phyloP scores from a whole-genome alignment of 2,329 filamentous ascomycete species.

The Penicillium sp. region DNA sequence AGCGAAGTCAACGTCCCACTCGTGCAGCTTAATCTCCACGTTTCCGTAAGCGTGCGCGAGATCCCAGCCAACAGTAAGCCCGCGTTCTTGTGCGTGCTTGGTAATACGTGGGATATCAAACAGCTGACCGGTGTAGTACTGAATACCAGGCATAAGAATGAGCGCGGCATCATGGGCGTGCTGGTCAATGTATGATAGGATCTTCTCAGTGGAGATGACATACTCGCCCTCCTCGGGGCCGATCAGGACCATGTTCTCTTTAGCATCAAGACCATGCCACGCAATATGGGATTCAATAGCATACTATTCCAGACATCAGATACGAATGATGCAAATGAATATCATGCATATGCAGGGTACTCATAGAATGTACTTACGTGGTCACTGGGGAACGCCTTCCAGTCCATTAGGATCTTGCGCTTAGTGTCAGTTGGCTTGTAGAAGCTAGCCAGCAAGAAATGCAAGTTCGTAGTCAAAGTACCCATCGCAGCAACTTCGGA shows the following conservation, averaged over 20 bases:
- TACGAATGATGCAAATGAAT: neutral
- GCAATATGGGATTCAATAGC: slow-evolving; percentile 76
- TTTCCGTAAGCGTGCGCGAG: slow-evolving; percentile 83
- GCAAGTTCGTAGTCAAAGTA: slow-evolving; percentile 76
- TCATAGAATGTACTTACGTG: slow-evolving; percentile 52
- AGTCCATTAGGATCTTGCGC: slow-evolving; percentile 79
- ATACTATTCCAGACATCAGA: slow-evolving; percentile 53
- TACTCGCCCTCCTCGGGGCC: slow-evolving; percentile 57
- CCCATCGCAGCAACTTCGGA: slow-evolving; percentile 83
- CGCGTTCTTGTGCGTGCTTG: slow-evolving; percentile 65
- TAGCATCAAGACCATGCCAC: slow-evolving; percentile 65
- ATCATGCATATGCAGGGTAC: neutral
- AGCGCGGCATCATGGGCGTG: slow-evolving; percentile 71
- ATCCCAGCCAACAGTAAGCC: slow-evolving; percentile 78
- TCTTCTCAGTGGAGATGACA: slow-evolving; percentile 66
- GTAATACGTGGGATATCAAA: slow-evolving; percentile 81
- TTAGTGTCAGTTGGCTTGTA: slow-evolving; percentile 64
- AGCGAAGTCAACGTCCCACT: slow-evolving; percentile 87
- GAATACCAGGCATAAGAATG: slow-evolving; percentile 77
- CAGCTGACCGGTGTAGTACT: slow-evolving; percentile 86
- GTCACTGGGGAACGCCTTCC: slow-evolving; percentile 84
- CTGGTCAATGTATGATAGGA: slow-evolving; percentile 69
- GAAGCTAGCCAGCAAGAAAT: slow-evolving; percentile 77
- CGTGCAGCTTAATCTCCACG: slow-evolving; percentile 71
- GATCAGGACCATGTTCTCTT: slow-evolving; percentile 69